A percentile compares a stretch with the other conserved stretches of the same genome.
Conservation (phyloP, 495 filamentous ascomycete genomes). For the Aspergillus panamensis region DNA sequence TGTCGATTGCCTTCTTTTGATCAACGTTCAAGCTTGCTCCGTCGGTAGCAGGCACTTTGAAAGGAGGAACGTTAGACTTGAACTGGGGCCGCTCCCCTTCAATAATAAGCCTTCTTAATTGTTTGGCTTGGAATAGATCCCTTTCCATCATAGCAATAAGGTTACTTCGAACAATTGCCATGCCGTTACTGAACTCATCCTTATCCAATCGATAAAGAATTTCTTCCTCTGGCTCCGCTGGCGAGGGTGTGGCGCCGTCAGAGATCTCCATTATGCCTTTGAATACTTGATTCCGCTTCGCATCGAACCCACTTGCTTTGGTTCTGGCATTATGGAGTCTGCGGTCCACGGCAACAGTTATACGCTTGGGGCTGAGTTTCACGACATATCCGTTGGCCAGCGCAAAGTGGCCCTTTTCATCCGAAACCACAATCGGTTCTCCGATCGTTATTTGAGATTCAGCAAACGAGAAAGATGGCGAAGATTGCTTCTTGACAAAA, state of each 20-base stretch:
- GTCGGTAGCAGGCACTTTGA: conserved; percentile 46
- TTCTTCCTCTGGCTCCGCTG: conserved; percentile 52
- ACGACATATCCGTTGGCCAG: conserved; percentile 88
- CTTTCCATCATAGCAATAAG: conserved; percentile 88
- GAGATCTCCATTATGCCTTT: conserved; percentile 85
- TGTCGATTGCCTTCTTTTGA: conserved; percentile 79
- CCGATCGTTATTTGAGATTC: conserved; percentile 88
- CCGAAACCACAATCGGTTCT: conserved; percentile 94
- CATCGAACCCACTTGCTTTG: conserved; percentile 69
- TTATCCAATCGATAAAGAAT: conserved; percentile 85
- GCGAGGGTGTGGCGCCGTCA: conserved; percentile 43
- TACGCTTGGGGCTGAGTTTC: conserved; percentile 63
- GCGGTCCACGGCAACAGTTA: conserved; percentile 85
- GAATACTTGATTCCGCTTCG: conserved; percentile 75
- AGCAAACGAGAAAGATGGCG: conserved; percentile 67
- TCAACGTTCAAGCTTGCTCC: conserved; percentile 73
- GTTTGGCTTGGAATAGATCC: conserved; percentile 63
- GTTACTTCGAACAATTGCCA: conserved; percentile 92
- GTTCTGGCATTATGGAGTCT: conserved; percentile 80
- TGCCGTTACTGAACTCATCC: conserved; percentile 96
- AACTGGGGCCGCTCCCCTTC: conserved; percentile 70
- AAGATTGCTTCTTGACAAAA: conserved; percentile 62
- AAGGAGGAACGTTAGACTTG: conserved; percentile 58
- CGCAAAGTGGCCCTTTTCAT: conserved; percentile 91
- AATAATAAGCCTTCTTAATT: conserved; percentile 74